Base-by-base conservation (phyloP, 2,329 filamentous ascomycete species). In the Neofusicoccum ribis region DNA sequence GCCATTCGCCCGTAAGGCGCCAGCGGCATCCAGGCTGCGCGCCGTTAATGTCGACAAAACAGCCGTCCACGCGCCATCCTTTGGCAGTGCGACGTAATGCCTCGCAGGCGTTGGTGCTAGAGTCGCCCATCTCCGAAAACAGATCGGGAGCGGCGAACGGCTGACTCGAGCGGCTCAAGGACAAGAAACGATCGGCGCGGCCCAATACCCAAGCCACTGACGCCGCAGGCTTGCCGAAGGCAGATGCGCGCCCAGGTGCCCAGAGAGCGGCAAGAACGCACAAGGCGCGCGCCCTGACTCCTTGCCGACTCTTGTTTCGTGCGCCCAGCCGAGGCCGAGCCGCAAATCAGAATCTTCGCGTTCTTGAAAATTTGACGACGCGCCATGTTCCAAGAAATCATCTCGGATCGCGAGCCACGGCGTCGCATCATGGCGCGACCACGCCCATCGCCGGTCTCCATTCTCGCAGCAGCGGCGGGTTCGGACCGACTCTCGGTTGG, bases 151-250 rank as follows among this genome's bases (percentile, higher is more conserved):
- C 50, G 47, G 51, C 6, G 27, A 20, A 12, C 52, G 17, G 41
- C 56, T 60, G 56, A 60, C 56, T 47, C 56, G 56, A 11, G 41
- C 27, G 27, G 27, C 17, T 36, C 54, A 31, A 41, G 31, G 54
- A 43, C 60, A 63, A 54, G 61, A 44, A 63, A 46, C 17, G 61
- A 63, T 63, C 61, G 23, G 37, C 37, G 50, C 34, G 15, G 31
- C 50, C 50, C 50, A 54, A 39, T n/a, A 36, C 37, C 20, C 60
- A 63, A 63, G 60, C 60, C 60, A 52, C 60, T 63, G 61, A 63
- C 61, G 61, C 23, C 61, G 27, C 41, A 47, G 20, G 41, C 31
- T 17, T 20, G 23, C 34, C 27, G 27, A 31, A 5, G 27, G 27
- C 27, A 31, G 27, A n/a, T 11, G 8, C 37, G 39, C 54, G 54